These are phyloP conservation scores for Penicillium odoratum DNA, from an alignment of 495 filamentous ascomycete genomes.

Conservation along the genomic window DNA sequence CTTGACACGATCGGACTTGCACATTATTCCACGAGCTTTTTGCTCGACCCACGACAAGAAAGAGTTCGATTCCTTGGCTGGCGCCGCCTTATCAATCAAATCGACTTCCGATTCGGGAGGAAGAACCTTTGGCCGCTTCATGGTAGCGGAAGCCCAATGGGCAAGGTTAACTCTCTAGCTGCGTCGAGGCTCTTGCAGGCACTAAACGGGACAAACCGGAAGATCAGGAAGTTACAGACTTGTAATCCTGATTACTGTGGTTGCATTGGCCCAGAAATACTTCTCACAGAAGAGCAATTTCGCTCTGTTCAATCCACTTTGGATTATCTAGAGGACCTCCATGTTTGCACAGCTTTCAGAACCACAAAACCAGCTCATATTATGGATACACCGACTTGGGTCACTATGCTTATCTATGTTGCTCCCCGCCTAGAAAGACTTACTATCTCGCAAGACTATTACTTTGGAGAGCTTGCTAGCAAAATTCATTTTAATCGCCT, in stretches of 20 bases:
- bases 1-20: background rate
- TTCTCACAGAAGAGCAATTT: background rate
- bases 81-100: background rate
- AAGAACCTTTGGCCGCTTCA: background rate
- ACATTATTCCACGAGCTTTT: background rate
- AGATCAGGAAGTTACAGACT: background rate
- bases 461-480: background rate
- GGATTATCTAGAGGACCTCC: background rate
- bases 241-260: constrained; percentile 1
- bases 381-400: background rate
- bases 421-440: background rate
- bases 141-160: background rate
- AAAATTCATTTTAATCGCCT: background rate
- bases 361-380: background rate
- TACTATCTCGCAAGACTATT: constrained; percentile 1
- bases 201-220: background rate
- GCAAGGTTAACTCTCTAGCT: background rate
- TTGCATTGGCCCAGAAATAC: background rate
- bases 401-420: background rate
- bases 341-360: background rate
- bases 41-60: background rate
- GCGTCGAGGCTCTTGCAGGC: background rate
- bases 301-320: background rate
- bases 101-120: background rate
- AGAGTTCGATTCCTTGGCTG: background rate